Base-by-base conservation (phyloP, 192 early-diverging fungal genomes). In the Coemansia sp. region DNA sequence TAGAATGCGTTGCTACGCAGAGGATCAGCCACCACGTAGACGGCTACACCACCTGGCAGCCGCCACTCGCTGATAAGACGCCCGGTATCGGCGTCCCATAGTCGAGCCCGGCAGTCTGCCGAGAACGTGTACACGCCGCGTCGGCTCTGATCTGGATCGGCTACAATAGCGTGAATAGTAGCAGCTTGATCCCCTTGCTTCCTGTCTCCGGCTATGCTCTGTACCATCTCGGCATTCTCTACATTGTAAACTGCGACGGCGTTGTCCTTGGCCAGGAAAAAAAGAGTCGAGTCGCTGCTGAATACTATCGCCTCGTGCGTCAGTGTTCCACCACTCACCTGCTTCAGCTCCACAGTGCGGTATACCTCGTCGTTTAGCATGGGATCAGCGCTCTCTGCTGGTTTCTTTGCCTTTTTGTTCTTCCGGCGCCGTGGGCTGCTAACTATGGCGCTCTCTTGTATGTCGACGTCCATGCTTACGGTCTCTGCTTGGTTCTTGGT, bases 141-240 rank as follows among this genome's bases (percentile, higher is more conserved):
- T 35, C 55, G 61, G 47, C 37, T 66, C 32, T 30, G 57, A 3
- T 67, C 64, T 3, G 46, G 61, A 28, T 68, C 75, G 3, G 70
- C 74, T n/a, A 81, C 70, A 6, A 81, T 72, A 28, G 74, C 70
- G 30, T 63, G 67, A 17, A 81, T 70, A 30, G 61, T 59, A 35
- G 69, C 52, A 13, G 65, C 35, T 46, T 66, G 64, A 13, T 49
- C 53, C 5, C 53, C 49, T 59, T 63, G 49, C 43, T 66, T 35
- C 16, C 52, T 64, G 19, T n/a, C 49, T 19, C 47, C 62, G 58
- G 72, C 60, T 35, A 82, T 74, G 64, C 70, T 82, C 68, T 77
- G 74, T 68, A 82, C 72, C 80, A 82, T 70, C 69, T 77, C 76
- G 52, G 64, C 72, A 55, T 76, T 82, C 69, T 82, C 62, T 50